Conservation (phyloP, 225 moss, liverwort and hornwort species). For the Anthoceros angustus region DNA sequence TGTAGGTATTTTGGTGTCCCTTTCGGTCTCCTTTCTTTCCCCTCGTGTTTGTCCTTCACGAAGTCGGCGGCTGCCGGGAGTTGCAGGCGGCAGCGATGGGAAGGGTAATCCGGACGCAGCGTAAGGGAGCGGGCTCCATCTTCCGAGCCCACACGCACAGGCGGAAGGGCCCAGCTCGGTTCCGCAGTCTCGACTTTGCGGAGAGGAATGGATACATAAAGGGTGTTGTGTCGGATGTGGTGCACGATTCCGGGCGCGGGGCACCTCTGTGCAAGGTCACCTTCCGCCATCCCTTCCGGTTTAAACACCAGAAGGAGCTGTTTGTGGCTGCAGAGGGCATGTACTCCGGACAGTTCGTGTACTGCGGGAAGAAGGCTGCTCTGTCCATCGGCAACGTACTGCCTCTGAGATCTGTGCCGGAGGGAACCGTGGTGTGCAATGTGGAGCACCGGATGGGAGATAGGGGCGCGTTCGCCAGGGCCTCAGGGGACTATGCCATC, state of each 20-base stretch:
- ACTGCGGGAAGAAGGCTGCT: slow-evolving; percentile 77
- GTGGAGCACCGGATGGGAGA: slow-evolving; percentile 86
- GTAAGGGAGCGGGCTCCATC: slow-evolving; percentile 70
- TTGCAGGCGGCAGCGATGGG: slow-evolving; percentile 33
- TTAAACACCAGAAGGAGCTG: slow-evolving; percentile 71
- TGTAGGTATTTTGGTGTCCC: too few species aligned
- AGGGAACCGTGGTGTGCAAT: slow-evolving; percentile 81
- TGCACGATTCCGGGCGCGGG: slow-evolving; percentile 56
- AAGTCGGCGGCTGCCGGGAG: too few species aligned
- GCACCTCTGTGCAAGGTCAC: slow-evolving; percentile 56
- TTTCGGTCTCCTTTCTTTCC: too few species aligned
- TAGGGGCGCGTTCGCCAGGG: slow-evolving; percentile 57
- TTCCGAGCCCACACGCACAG: slow-evolving; percentile 59
- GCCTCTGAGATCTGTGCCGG: slow-evolving; percentile 61
- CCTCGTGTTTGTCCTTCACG: too few species aligned
- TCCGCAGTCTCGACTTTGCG: slow-evolving; percentile 54
- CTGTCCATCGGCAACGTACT: slow-evolving; percentile 68
- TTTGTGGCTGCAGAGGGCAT: slow-evolving; percentile 83
- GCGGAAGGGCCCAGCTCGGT: slow-evolving; percentile 51
- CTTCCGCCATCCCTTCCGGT: slow-evolving; percentile 64
- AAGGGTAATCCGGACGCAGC: slow-evolving; percentile 64
- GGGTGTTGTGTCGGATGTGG: slow-evolving; percentile 50
- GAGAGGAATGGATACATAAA: slow-evolving; percentile 79
- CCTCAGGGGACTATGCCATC: slow-evolving; percentile 73
- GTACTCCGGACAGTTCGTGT: slow-evolving; percentile 78